Evolutionary conservation across 1,139 yeast species (phyloP).

Genomic region (Pichia sp.): DNA sequence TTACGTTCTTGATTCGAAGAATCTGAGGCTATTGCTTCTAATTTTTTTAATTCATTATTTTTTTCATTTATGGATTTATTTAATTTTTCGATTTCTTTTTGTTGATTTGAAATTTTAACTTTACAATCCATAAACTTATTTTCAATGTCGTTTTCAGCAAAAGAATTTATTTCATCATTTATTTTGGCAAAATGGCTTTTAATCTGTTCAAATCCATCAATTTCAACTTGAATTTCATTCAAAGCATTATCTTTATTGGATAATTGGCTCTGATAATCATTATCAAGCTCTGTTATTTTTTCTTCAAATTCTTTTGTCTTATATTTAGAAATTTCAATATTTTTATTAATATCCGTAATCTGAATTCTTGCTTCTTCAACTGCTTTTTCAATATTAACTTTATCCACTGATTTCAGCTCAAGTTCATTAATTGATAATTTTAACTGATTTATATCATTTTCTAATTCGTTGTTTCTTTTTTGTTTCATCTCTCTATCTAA

Average conservation of each 20-base stretch:
- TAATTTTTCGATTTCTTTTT: slow-evolving; percentile 9
- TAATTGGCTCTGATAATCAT: slow-evolving; percentile 16
- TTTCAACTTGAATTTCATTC: slow-evolving; percentile 4
- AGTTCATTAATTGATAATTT: slow-evolving; percentile 49
- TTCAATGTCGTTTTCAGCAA: slow-evolving; percentile 11
- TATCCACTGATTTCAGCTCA: slow-evolving; percentile 45
- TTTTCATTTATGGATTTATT: slow-evolving; percentile 10
- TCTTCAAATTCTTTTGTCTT: slow-evolving; percentile 6
- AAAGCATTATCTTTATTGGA: slow-evolving; percentile 18
- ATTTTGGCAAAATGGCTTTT: slow-evolving; percentile 14
- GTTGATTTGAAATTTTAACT: slow-evolving; percentile 5
- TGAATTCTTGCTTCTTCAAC: slow-evolving; percentile 29
- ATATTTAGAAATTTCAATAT: slow-evolving; percentile 9
- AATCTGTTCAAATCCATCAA: slow-evolving; percentile 15
- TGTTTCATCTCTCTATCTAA: slow-evolving; percentile 46
- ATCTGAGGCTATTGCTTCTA: slow-evolving; percentile 38
- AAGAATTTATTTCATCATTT: slow-evolving; percentile 19
- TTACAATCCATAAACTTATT: slow-evolving; percentile 10
- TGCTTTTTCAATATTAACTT: slow-evolving; percentile 31
- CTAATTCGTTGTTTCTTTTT: slow-evolving; percentile 44
- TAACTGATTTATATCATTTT: slow-evolving; percentile 51
- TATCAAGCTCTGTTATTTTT: slow-evolving; percentile 13
- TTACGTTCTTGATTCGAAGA: slow-evolving; percentile 48
- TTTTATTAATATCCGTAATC: slow-evolving; percentile 24
- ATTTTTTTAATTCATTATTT: slow-evolving; percentile 19